Evolutionary conservation across 1,284 basidiomycete species (phyloP).

Genomic region (Puccinia horiana): DNA sequence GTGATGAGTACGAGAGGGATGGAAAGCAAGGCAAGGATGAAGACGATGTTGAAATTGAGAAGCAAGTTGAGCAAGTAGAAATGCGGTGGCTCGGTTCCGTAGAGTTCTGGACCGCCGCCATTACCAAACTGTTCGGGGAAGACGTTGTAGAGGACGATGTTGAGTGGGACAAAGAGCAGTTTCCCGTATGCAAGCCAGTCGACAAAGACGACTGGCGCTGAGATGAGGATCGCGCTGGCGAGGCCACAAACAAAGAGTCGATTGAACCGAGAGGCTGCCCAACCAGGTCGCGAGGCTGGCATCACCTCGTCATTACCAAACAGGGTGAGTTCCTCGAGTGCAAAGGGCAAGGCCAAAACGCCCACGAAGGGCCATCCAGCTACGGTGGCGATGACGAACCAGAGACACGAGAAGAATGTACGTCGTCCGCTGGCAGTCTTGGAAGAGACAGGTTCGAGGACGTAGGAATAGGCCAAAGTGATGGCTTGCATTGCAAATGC

Average conservation of each 20-base stretch:
- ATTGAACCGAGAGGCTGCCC: constrained; percentile 65
- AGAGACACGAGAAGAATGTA: constrained; percentile 71
- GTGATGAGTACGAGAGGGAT: constrained; percentile 79
- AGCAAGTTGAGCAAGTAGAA: constrained; percentile 83
- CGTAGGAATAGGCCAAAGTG: constrained; percentile 76
- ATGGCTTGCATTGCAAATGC: constrained; percentile 91
- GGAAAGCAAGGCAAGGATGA: constrained; percentile 75
- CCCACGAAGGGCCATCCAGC: constrained; percentile 91
- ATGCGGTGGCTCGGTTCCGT: constrained; percentile 82
- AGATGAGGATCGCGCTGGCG: background rate
- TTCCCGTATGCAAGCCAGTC: constrained; percentile 87
- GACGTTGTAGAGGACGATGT: constrained; percentile 91
- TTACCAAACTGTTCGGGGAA: constrained; percentile 63
- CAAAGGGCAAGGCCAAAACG: constrained; percentile 81
- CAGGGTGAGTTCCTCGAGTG: constrained; percentile 84
- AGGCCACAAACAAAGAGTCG: constrained; percentile 30
- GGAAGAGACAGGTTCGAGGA: constrained; percentile 67
- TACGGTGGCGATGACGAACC: constrained; percentile 64
- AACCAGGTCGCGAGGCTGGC: constrained; percentile 59
- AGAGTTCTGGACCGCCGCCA: constrained; percentile 79
- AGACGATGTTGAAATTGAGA: constrained; percentile 88
- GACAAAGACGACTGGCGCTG: constrained; percentile 69
- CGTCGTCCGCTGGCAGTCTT: constrained; percentile 65
- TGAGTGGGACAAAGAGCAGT: constrained; percentile 79
- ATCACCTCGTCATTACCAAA: constrained; percentile 72